Evolutionary conservation across 2,329 filamentous ascomycete genomes (phyloP), one percentile per base, ranked within the genome.

Genomic region (Fusarium sp.): DNA sequence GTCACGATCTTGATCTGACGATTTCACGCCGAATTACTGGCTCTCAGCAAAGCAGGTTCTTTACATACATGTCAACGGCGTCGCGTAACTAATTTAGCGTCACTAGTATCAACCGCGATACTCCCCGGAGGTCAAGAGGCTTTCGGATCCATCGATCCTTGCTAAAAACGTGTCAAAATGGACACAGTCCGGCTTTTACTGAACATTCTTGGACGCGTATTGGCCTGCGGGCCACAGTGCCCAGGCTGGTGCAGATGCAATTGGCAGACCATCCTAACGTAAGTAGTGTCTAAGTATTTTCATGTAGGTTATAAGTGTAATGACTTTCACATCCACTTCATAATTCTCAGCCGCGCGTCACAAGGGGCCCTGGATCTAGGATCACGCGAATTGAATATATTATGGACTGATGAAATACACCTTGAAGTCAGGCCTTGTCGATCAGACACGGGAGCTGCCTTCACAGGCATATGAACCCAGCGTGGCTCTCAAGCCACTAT

Each of bases 171-270:
- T 60, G 68, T 63, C 68, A 53, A 51, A 42, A 58, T 69, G 62
- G 68, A 52, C 54, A 72, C 62, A 57, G 52, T 53, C 55, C 67
- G 56, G 63, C 46, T 65, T 67, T 62, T 55, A 47, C 59, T 73
- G 54, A 31, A n/a, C 28, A 54, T 33, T 31, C 47, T 43, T 46
- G 49, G 42, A 50, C 60, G 44, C 53, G 39, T 53, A 60, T 62
- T 71, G 52, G 58, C 34, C 33, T 44, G 43, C 19, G 3, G 31
- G 39, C 26, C 26, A 17, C 34, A 11, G n/a, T 43, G 21, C 38
- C 53, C 33, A 53, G 40, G 33, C 38, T 42, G 57, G 51, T 56
- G 22, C 47, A 11, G 19, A 34, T 39, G 39, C 19, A 39, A 15
- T 47, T 33, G 21, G 22, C 33, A 44, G n/a, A 21, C 21, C 34